Evolutionary conservation across 1,139 yeast genomes (phyloP).

Genomic region (Hansenula sp.): DNA sequence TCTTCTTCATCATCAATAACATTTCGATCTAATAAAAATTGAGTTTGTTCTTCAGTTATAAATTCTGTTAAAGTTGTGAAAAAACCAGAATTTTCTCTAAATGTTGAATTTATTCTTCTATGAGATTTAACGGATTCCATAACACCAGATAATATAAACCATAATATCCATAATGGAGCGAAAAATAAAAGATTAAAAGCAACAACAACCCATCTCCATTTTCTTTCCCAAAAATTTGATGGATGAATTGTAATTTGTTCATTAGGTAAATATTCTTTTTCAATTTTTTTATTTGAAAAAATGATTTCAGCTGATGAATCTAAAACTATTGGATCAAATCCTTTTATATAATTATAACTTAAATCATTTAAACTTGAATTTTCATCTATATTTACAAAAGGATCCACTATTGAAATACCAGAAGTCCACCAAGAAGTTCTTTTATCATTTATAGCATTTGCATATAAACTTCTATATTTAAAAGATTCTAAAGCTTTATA

Average conservation of each 20-base stretch:
- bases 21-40: too few relatives aligned
- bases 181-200: constrained; percentile 37
- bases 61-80: constrained; percentile 20
- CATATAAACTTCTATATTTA: constrained; percentile 52
- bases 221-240: constrained; percentile 29
- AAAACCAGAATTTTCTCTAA: constrained; percentile 28
- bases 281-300: constrained; percentile 11
- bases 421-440: constrained; percentile 83
- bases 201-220: constrained; percentile 43
- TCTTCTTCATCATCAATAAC: constrained; percentile 9
- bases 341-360: constrained; percentile 21
- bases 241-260: too few relatives aligned
- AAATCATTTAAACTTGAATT: constrained; percentile 19
- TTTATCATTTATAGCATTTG: constrained; percentile 73
- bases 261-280: too few relatives aligned
- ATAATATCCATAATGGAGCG: constrained; percentile 51
- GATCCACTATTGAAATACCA: constrained; percentile 62
- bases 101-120: constrained; percentile 23
- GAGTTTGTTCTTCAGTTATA: constrained; percentile 3
- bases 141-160: constrained; percentile 41
- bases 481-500: constrained; percentile 51
- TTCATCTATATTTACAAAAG: constrained; percentile 35
- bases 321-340: constrained; percentile 27
- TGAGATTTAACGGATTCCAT: constrained; percentile 31
- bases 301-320: constrained; percentile 25